Base-by-base conservation (phyloP, 2,329 filamentous ascomycete species). In the Byssoonygena ceratinophila region DNA sequence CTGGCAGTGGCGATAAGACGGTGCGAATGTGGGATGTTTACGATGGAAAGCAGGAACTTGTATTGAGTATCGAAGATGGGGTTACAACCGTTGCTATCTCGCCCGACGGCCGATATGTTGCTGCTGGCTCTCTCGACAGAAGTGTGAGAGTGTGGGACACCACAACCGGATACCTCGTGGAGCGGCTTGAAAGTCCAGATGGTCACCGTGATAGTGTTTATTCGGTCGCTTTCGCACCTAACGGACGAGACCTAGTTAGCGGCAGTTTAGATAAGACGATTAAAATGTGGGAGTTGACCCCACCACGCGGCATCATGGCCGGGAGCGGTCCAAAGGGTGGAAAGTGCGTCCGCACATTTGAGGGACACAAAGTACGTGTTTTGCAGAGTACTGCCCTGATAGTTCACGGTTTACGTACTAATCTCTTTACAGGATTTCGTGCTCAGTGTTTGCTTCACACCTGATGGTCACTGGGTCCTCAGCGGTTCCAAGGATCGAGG, bases 181-280 rank as follows among this genome's bases (percentile, higher is more conserved):
- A 96, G 71, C 84, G 91, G 34, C 81, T 97, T 11, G 91, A 98
- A 68, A 91, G 89, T 16, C 84, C 88, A 4, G 87, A 94, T 58
- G 92, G 92, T 11, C 92, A 97, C 75, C 94, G 94, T 71, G 92
- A 98, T 58, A 94, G 87, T 61, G 92, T 97, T 20, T 97, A 97
- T 69, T 91, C 85, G 11, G 92, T 98, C 20, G 91, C 92, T 0
- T 98, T 98, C 70, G 90, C 90, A 12, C 92, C 92, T 25, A 91
- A 86, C 61, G 91, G 91, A 56, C 86, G 89, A 62, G 87, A 94
- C 60, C 82, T 98, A 37, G 91, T 97, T 64, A 94, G 86, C 63
- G 92, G 92, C 58, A 94, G 86, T 77, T 74, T 97, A 61, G 92
- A 98, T 68, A 94, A 94, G 77, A 97, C 91, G 0, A 97, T 97